Percentiles rank a stretch among this genome's conserved stretches.
Evolutionary conservation across 2,329 filamentous ascomycete species (phyloP).

Genomic region (Paradendryphiella salina): DNA sequence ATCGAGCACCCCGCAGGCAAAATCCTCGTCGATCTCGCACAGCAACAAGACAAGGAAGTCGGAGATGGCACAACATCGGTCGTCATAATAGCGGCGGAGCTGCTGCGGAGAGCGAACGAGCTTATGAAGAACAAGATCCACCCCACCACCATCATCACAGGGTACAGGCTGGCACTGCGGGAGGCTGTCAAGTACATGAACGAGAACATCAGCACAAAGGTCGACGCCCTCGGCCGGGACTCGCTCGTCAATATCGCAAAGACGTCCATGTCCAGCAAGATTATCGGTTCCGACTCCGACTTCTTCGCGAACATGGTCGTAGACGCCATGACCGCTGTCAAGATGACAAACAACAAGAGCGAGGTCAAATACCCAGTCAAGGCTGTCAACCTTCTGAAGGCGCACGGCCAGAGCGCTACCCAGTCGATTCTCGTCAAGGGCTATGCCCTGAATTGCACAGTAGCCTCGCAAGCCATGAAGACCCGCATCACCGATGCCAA

Average conservation of each 20-base stretch:
- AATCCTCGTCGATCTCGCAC: slow-evolving; percentile 95
- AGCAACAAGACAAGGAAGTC: slow-evolving; percentile 99
- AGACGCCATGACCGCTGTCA: slow-evolving; percentile 93
- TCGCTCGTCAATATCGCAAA: slow-evolving; percentile 93
- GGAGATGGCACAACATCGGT: slow-evolving; percentile 98
- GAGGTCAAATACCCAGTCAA: slow-evolving; percentile 98
- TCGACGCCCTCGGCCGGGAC: slow-evolving; percentile 86
- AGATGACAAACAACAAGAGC: slow-evolving; percentile 84
- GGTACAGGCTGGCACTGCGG: slow-evolving; percentile 90
- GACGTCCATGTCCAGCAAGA: slow-evolving; percentile 99
- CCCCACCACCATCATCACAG: slow-evolving; percentile 98
- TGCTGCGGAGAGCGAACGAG: slow-evolving; percentile 91
- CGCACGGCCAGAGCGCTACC: slow-evolving; percentile 86
- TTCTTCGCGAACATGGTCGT: slow-evolving; percentile 98
- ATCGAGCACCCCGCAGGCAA: slow-evolving; percentile 98
- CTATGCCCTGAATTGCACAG: slow-evolving; percentile 97
- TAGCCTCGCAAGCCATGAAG: slow-evolving; percentile 96
- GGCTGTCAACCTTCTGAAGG: slow-evolving; percentile 98
- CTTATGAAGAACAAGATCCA: slow-evolving; percentile 99
- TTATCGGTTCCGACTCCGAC: slow-evolving; percentile 92
- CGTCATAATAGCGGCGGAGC: slow-evolving; percentile 93
- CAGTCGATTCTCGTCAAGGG: slow-evolving; percentile 93
- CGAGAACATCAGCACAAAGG: slow-evolving; percentile 95
- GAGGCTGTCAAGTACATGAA: slow-evolving; percentile 99
- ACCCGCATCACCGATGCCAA: slow-evolving; percentile 91